Percentiles rank a stretch among this genome's conserved stretches.
These are phyloP conservation scores for Salvia miltiorrhiza DNA, from an alignment of 257 asterid species.

Conservation along the genomic window DNA sequence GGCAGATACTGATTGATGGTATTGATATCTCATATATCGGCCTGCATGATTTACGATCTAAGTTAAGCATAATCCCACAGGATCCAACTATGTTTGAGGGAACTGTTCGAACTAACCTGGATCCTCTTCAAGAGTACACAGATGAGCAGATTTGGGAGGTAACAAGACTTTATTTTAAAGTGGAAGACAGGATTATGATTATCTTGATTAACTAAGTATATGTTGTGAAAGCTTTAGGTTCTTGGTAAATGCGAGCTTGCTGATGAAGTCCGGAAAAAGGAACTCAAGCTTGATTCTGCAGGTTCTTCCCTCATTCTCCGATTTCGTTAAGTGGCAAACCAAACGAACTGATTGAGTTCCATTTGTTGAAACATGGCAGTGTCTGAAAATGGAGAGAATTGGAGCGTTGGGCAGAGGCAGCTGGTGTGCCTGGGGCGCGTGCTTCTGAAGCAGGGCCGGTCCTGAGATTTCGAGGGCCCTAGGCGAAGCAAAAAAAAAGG, in stretches of 20 bases:
- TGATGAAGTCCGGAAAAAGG: constrained; percentile 72
- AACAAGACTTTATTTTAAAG: too few relatives aligned
- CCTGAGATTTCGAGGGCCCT: constrained; percentile 52
- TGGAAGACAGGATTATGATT: too few relatives aligned
- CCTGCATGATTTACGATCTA: constrained; percentile 74
- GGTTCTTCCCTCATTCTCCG: constrained; percentile 30
- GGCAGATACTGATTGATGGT: constrained; percentile 68
- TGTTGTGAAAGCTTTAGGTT: constrained; percentile 40
- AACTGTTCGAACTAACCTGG: constrained; percentile 71
- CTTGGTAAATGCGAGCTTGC: constrained; percentile 94
- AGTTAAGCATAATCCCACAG: constrained; percentile 90
- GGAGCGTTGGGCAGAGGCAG: constrained; percentile 97
- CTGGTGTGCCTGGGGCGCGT: constrained; percentile 90
- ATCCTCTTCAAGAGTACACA: constrained; percentile 73
- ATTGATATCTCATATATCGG: constrained; percentile 59
- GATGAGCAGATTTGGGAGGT: constrained; percentile 98
- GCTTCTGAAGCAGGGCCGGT: constrained; percentile 72
- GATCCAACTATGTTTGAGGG: constrained; percentile 99
- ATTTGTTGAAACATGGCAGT: constrained; percentile 32
- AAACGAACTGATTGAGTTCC: neutral
- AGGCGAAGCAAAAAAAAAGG: too few relatives aligned
- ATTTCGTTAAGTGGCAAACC: neutral
- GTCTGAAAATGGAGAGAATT: constrained; percentile 86
- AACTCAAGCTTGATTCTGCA: constrained; percentile 67
- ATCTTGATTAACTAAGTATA: too few relatives aligned